Evolutionary conservation across 768 basidiomycete species (phyloP).

Genomic region (Lentinula raphanica): DNA sequence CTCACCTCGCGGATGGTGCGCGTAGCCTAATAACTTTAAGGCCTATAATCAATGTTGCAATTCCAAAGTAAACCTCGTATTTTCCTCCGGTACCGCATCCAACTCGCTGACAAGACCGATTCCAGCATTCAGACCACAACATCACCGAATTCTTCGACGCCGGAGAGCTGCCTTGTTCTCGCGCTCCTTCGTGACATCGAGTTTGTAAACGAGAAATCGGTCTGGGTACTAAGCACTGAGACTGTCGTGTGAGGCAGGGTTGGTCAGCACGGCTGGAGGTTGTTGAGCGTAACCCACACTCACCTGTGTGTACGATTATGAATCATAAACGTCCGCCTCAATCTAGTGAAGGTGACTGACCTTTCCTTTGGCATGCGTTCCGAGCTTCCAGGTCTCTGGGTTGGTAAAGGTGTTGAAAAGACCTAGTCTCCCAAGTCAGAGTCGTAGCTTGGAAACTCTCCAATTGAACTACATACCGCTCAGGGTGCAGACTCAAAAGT

Average conservation of each 20-base stretch:
- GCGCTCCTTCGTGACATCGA: slow-evolving; percentile 26
- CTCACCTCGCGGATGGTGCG: no score
- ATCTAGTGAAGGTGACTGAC: slow-evolving; percentile 14
- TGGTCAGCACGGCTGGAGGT: slow-evolving; percentile 26
- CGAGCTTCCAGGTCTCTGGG: background rate
- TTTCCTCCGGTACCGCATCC: no score
- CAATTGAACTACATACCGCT: slow-evolving; percentile 16
- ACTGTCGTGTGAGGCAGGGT: no score
- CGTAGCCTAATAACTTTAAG: no score
- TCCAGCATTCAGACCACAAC: no score
- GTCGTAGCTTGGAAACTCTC: background rate
- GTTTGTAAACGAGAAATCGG: no score
- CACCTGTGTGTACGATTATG: slow-evolving; percentile 24
- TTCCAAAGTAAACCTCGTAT: no score
- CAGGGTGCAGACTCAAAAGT: slow-evolving; percentile 15
- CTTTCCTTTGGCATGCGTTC: background rate
- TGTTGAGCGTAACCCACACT: slow-evolving; percentile 24
- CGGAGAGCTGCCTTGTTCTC: no score
- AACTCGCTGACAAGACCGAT: no score
- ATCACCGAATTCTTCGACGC: no score
- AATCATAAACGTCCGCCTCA: background rate
- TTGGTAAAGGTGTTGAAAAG: background rate
- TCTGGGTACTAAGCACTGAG: no score
- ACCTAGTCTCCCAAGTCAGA: background rate
- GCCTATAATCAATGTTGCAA: no score